Percentiles rank a stretch among this genome's conserved stretches.
Conservation (phyloP, 2,329 filamentous ascomycete genomes). For the Gnomoniopsis smithogilvyi region DNA sequence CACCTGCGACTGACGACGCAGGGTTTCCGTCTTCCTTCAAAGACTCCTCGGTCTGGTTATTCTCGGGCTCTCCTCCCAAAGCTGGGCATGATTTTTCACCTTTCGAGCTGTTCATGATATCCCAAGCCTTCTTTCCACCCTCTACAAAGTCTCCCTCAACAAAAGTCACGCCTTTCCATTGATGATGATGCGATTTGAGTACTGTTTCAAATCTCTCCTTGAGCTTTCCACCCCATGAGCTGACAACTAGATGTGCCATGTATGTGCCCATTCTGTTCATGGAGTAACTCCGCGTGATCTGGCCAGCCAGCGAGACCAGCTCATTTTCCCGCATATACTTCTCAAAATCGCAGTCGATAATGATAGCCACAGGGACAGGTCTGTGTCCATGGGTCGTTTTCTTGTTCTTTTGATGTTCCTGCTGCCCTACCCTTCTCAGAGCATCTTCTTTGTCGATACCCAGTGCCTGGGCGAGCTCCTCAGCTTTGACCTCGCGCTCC, state of each 20-base stretch:
- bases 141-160: conserved; percentile 70
- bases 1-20: conserved; percentile 26
- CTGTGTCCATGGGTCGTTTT: conserved; percentile 34
- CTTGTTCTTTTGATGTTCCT: conserved; percentile 27
- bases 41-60: background rate
- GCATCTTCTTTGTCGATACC: conserved; percentile 38
- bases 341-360: conserved; percentile 93
- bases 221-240: conserved; percentile 73
- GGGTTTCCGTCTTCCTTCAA: conserved; percentile 22
- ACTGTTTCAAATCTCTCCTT: conserved; percentile 77
- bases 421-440: conserved; percentile 22
- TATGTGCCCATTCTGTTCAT: conserved; percentile 72
- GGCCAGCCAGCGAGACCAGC: conserved; percentile 74
- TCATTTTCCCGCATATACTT: conserved; percentile 86
- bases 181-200: conserved; percentile 65
- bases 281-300: conserved; percentile 85
- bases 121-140: conserved; percentile 63
- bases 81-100: conserved; percentile 42
- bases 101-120: conserved; percentile 58
- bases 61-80: conserved; percentile 47
- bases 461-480: conserved; percentile 34
- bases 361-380: conserved; percentile 68
- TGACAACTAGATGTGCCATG: conserved; percentile 70
- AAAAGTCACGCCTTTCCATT: conserved; percentile 78
- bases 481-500: conserved; percentile 48